Base-by-base conservation (phyloP, 768 basidiomycete genomes). In the Boletus pseudo-olivaceus region DNA sequence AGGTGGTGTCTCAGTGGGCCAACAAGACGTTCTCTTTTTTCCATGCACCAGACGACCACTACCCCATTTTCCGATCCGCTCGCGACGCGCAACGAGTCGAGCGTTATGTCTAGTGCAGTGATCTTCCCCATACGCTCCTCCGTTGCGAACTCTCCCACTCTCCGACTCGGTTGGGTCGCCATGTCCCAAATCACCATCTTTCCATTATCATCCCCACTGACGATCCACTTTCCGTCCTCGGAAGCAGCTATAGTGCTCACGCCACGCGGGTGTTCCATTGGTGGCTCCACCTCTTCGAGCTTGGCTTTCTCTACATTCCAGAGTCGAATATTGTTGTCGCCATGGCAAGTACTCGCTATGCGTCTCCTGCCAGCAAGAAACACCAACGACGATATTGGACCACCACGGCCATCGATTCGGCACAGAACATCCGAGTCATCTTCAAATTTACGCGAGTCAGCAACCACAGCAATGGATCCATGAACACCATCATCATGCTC, bases 41-140 rank as follows among this genome's bases (percentile, higher is more conserved):
- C 10, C 2, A 51, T 35, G 12, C 30, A 20, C 53, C 59, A 61
- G 44, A 61, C 14, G 8, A 12, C 4, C 5, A 61, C 30, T 3
- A 19, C 33, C 6, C 59, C 59, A 6, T 55, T 17, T 29, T 34
- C 43, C 4, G 53, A 59, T 10, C 48, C 51, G 9, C 40, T 39
- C 2, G 41, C 57, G 30, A 60, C 20, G 23, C 53, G 34, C 15
- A 12, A 27, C 5, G 52, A 54, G 19, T 59, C 52, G 1, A 35
- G 45, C 1, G 58, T 59, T 29, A 60, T n/a, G 27, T 59, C 58
- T 2, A 60, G 35, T 1, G 57, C 41, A 5, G 52, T 59, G 19
- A 60, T 43, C 39, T 38, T 39, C 19, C 46, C 7, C 26, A 2
- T 15, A 15, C 27, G 41, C 5, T 15, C 26, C 17, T 46, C 27